Base-by-base conservation (phyloP, 352 stramenopile genomes). In the Pythium dissotocum region DNA sequence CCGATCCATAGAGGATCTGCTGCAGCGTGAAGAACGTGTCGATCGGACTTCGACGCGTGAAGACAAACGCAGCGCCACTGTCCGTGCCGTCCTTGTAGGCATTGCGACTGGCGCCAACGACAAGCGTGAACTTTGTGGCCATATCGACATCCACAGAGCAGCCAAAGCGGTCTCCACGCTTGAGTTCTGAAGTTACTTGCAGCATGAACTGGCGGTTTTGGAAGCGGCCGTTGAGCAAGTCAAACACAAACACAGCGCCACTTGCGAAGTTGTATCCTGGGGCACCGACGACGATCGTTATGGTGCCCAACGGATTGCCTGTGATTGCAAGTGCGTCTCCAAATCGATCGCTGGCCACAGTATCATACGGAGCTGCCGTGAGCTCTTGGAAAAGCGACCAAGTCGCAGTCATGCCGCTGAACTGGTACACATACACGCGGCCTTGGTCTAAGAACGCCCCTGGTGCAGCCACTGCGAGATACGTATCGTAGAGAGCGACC, bases 231-330 rank as follows among this genome's bases (percentile, higher is more conserved):
- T 79, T 77, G 2, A 87, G 14, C 0, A 93, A 52, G 54, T 93
- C 82, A 59, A 88, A 95, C 0, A 94, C 78, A 62, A 95, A 95
- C 0, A 93, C 86, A 2, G 86, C 82, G 18, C 88, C 88, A 18
- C 65, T 79, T 0, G 57, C 70, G 0, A 60, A 61, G 5, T 69
- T 80, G 54, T 93, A 93, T 1, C 86, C 88, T 40, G 88, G 88
- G 2, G 88, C 83, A 1, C 88, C 85, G 13, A 95, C 75, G 18
- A 77, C 80, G 21, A 94, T 78, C 1, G 80, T 89, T 13, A 87
- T 40, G 0, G 72, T 85, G 2, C 63, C 71, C 2, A 71, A 21
- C 1, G 70, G 32, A 35, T 78, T 79, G 6, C 73, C 72, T 21
- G 86, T 90, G 56, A 92, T 90, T 13, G 78, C 80, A 6, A 95